Base-by-base conservation (phyloP, 208 protist species). In the Trypanosoma vivax region DNA sequence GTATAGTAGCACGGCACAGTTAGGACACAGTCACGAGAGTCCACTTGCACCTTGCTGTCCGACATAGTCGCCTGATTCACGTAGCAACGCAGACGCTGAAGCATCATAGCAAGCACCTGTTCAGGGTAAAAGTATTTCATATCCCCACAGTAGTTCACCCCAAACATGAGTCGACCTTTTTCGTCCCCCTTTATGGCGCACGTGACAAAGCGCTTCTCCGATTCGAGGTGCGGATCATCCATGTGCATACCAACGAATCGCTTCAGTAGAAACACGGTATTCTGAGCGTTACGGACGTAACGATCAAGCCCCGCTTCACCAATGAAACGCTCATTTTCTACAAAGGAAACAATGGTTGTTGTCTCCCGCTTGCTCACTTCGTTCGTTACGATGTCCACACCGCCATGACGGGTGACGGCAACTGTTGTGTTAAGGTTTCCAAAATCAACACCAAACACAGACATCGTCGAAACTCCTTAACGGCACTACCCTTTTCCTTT, bases 361-460 rank as follows among this genome's bases (percentile, higher is more conserved):
- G 84, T 94, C 60, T 94, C 83, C 27, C 84, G 76, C 53, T 85
- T 86, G 60, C 79, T 88, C 24, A 94, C 83, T 55, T 95, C 91
- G 47, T 96, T 96, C 3, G 76, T 88, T 33, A 95, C 75, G 43
- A 96, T 83, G 64, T 96, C 87, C 35, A 96, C 79, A 31, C 87
- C 86, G 46, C 91, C 85, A 51, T 73, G 73, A 35, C 86, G 77
- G 23, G 87, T 91, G 53, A 92, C 84, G 38, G 83, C 79, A 14
- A 96, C 82, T 18, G 79, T 88, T 28, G 86, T 89, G 70, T 90
- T 88, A 38, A 90, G 50, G 51, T 89, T 93, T 33, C 91, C 91
- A 43, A 96, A 93, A 64, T 96, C 91, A 49, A 96, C 52, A 45
- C 91, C 91, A 55, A 96, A 92, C 14, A 96, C 86, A 53, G 88